These are phyloP conservation scores for Schwanniomyces pseudopolymorphus DNA, from an alignment of 805 yeast genomes.

Conservation along the genomic window DNA sequence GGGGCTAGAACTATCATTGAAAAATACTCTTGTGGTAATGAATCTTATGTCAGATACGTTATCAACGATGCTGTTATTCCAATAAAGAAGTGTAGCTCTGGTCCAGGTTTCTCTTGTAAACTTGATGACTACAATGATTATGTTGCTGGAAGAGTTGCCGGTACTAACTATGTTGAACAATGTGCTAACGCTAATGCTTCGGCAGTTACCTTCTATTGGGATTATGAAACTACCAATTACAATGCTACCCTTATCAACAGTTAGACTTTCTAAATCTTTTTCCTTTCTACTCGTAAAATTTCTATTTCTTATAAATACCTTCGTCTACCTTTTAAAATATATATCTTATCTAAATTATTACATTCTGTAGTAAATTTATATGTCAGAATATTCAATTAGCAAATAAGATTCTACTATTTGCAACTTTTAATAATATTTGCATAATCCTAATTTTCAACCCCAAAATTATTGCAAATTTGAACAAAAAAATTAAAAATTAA, in stretches of 20 bases:
- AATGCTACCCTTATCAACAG: slow-evolving; percentile 7
- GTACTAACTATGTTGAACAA: slow-evolving; percentile 21
- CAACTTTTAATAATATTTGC: too few species aligned
- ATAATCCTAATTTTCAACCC: too few species aligned
- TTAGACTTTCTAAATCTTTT: background rate
- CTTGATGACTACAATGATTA: slow-evolving; percentile 31
- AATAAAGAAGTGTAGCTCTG: slow-evolving; percentile 29
- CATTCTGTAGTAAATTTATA: too few species aligned
- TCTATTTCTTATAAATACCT: background rate
- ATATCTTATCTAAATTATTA: too few species aligned
- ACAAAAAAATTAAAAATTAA: slow-evolving; percentile 12
- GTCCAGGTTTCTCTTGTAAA: slow-evolving; percentile 46
- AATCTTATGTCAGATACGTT: slow-evolving; percentile 36
- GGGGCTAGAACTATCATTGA: slow-evolving; percentile 41
- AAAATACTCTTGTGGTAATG: slow-evolving; percentile 29
- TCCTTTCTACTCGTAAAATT: background rate
- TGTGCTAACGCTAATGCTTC: slow-evolving; percentile 28
- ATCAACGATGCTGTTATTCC: slow-evolving; percentile 43
- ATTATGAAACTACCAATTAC: slow-evolving; percentile 18
- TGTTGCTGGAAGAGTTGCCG: slow-evolving; percentile 26
- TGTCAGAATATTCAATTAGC: too few species aligned
- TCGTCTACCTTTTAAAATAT: background rate
- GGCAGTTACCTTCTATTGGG: slow-evolving; percentile 43
- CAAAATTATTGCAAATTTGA: too few species aligned
- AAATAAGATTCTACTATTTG: too few species aligned